Evolutionary conservation across 1,284 basidiomycete species (phyloP), one percentile per base, ranked within the genome.

Genomic region (Cryptococcus wingfieldii): DNA sequence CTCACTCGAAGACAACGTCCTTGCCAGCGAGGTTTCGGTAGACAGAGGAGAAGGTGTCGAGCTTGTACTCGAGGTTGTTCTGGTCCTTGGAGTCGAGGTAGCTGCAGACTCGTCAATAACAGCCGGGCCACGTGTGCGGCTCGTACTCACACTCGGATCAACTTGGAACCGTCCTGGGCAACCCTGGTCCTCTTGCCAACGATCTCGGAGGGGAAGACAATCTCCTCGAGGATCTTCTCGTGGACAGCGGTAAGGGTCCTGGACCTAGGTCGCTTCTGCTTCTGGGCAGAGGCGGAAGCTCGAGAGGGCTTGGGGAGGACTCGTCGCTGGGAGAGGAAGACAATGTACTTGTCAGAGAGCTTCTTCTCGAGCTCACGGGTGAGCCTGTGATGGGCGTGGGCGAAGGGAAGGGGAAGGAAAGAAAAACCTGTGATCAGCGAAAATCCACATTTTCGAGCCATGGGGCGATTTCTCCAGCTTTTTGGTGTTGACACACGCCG

Each of bases 341-440:
- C 90, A 77, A 99, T 91, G 81, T 97, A 95, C 75, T 93, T 88
- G 76, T 78, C 76, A 53, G 94, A 92, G 82, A 99, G 98, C 82
- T 98, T 98, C 86, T 99, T 99, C 86, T 98, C 96, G 75, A 99
- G 86, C 80, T 99, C 95, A 62, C 94, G 88, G 67, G 93, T 97
- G 76, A 98, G 87, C 79, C 94, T 98, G 76, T 19, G 52, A 52
- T 50, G 53, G 31, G 43, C 45, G 39, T 23, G 25, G 14, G 34
- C 37, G 28, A 38, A 48, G 28, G 27, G 50, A 16, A 41, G 44
- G 37, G 38, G 42, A 48, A 51, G 48, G 38, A 31, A 41, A 51
- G 50, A 31, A 51, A 51, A 39, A 51, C 9, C 50, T 47, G 52
- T 53, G 23, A 28, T 67, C 65, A 69, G 66, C 59, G 55, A 49